These are phyloP conservation scores for Alloascoidea hylecoeti DNA, from an alignment of 805 yeast genomes.

Conservation along the genomic window DNA sequence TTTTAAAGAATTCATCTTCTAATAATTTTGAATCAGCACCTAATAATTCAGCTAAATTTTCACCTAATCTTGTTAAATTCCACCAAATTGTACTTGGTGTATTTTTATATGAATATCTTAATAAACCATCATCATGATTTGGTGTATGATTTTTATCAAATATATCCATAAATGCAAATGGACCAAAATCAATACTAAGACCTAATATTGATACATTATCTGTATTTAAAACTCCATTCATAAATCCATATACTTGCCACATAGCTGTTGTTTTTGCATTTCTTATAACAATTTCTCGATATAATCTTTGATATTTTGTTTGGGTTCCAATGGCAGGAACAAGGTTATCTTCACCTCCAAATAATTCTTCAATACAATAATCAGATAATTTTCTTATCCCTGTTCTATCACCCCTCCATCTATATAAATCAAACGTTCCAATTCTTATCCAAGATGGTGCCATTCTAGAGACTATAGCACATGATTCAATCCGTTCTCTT, in stretches of 20 bases:
- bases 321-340: conserved; percentile 22
- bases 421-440: conserved; percentile 77
- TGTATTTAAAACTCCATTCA: conserved; percentile 90
- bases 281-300: conserved; percentile 50
- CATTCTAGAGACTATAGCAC: conserved; percentile 76
- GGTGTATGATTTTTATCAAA: conserved; percentile 78
- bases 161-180: conserved; percentile 80
- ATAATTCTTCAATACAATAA: conserved; percentile 55
- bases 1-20: conserved; percentile 25
- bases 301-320: conserved; percentile 58
- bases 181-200: conserved; percentile 84
- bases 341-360: conserved; percentile 22
- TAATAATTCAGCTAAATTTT: conserved; percentile 64
- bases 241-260: conserved; percentile 87
- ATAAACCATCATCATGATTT: conserved; percentile 68
- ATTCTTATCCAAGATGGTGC: conserved; percentile 80
- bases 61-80: conserved; percentile 79
- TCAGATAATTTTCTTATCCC: conserved; percentile 55
- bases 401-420: conserved; percentile 54
- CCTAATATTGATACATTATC: conserved; percentile 91
- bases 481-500: conserved; percentile 53
- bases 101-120: conserved; percentile 68
- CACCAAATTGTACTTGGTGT: conserved; percentile 87
- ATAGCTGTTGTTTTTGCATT: conserved; percentile 69
- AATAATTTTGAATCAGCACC: conserved; percentile 53